Base-by-base conservation (phyloP, 495 filamentous ascomycete species). In the Corynascus novoguineensis region DNA sequence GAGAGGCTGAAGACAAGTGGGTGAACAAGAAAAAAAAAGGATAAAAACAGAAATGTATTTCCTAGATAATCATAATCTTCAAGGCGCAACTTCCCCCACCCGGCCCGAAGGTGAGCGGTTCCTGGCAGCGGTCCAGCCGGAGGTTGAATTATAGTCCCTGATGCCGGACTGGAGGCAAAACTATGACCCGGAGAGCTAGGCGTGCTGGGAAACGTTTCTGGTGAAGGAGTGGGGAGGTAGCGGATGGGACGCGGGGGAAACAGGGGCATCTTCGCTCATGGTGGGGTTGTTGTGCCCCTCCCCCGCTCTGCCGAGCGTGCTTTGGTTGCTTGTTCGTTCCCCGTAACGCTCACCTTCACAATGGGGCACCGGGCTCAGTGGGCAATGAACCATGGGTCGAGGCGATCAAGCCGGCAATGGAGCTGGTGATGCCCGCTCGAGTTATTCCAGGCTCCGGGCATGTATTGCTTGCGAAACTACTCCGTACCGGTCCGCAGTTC, bases 111-210 rank as follows among this genome's bases (percentile, higher is more conserved):
- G 15, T 44, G 15, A 4, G 15, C 28, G 40, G 40, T 19, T 21
- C 47, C 42, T 42, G 41, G 10, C 15, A 17, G 17, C 34, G 51
- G 37, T 17, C 50, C 31, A 42, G 41, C 54, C 58, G 60, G 63
- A 51, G 56, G 55, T 63, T 63, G 53, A 58, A 60, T 22, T 66
- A 29, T 11, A 38, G 28, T n/a, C 31, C 31, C 27, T 29, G 38
- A 19, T 21, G 45, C 57, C 60, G 57, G 41, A 29, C 25, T 58
- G 40, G 57, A 63, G 63, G 63, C 59, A 59, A 63, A 66, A 66
- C 63, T 37, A 60, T 66, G 57, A 58, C 60, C 63, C 63, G 63
- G 37, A 24, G 41, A 14, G 32, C n/a, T n/a, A n/a, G 32, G 14
- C 32, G 14, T 27, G 41, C 21, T 25, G 3, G 21, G 19, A 12